Conservation (phyloP, 2,329 filamentous ascomycete species). For the Penicillium brevicompactum region DNA sequence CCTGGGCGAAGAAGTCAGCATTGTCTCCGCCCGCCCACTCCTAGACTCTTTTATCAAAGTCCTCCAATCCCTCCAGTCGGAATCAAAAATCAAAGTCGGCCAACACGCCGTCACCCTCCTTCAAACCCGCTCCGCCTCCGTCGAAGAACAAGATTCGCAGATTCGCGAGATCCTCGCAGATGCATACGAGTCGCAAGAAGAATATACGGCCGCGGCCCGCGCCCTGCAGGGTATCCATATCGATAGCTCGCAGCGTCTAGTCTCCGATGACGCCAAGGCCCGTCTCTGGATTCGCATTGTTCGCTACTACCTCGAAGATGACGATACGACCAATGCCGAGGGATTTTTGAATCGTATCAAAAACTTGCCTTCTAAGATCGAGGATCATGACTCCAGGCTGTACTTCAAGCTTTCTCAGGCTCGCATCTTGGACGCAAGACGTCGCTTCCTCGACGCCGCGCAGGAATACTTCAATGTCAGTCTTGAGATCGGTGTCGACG, state of each 20-base stretch:
- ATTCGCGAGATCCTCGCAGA: conserved; percentile 80
- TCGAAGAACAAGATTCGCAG: conserved; percentile 80
- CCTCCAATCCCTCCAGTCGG: conserved; percentile 55
- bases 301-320: conserved; percentile 89
- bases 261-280: conserved; percentile 80
- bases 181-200: conserved; percentile 79
- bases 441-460: conserved; percentile 84
- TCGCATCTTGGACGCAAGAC: conserved; percentile 86
- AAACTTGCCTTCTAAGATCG: conserved; percentile 77
- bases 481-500: conserved; percentile 74
- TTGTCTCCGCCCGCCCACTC: conserved; percentile 73
- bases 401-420: conserved; percentile 92
- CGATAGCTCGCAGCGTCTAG: conserved; percentile 82
- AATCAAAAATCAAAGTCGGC: conserved; percentile 75
- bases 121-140: conserved; percentile 67
- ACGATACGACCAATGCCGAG: conserved; percentile 83
- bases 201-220: conserved; percentile 77
- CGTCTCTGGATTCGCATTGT: conserved; percentile 91
- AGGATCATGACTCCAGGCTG: conserved; percentile 72
- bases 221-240: conserved; percentile 81
- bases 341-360: conserved; percentile 93
- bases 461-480: conserved; percentile 87
- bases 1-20: conserved; percentile 69
- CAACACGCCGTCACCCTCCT: conserved; percentile 71
- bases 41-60: conserved; percentile 69